A percentile compares a stretch with the other conserved stretches of the same genome.
phyloP scores from a whole-genome alignment of 495 filamentous ascomycete species.

The Talaromyces trachyspermus region DNA sequence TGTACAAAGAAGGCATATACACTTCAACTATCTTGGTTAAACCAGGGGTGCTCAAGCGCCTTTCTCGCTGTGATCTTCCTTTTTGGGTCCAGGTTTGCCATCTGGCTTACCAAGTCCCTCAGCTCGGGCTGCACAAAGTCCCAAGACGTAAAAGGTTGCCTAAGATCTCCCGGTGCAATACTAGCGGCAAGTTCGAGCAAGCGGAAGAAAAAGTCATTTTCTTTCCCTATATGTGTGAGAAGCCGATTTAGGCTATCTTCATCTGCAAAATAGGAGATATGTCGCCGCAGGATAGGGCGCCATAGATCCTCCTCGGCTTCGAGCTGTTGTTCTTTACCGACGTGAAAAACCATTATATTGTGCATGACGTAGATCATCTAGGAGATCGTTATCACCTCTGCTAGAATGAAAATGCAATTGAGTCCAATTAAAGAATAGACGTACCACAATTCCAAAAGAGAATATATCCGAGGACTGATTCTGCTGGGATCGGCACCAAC shows the following conservation, averaged over 20 bases:
- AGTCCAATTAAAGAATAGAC: slow-evolving; percentile 12
- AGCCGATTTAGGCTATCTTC: slow-evolving; percentile 25
- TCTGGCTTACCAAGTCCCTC: slow-evolving; percentile 19
- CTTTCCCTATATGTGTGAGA: slow-evolving; percentile 24
- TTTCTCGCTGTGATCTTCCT: slow-evolving; percentile 16
- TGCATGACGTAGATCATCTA: slow-evolving; percentile 25
- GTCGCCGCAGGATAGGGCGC: slow-evolving; percentile 33
- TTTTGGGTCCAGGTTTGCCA: slow-evolving; percentile 20
- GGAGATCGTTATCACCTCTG: too few species aligned
- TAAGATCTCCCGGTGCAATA: slow-evolving; percentile 21
- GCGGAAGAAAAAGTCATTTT: slow-evolving; percentile 27
- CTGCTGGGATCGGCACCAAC: slow-evolving; percentile 22
- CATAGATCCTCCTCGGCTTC: slow-evolving; percentile 42
- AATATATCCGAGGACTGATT: slow-evolving; percentile 34
- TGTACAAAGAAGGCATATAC: too few species aligned
- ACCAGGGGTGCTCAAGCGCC: slow-evolving; percentile 17
- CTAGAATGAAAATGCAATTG: too few species aligned
- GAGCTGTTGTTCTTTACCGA: slow-evolving; percentile 15
- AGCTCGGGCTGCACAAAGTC: slow-evolving; percentile 27
- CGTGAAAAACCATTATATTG: slow-evolving; percentile 20
- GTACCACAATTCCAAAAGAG: slow-evolving; percentile 33
- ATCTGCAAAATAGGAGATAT: slow-evolving; percentile 43
- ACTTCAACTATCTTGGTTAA: background rate
- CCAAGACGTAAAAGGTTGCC: slow-evolving; percentile 22
- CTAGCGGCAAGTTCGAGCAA: slow-evolving; percentile 22